phyloP scores from a whole-genome alignment of 2,329 filamentous ascomycete genomes.

The Mariannaea elegans region DNA sequence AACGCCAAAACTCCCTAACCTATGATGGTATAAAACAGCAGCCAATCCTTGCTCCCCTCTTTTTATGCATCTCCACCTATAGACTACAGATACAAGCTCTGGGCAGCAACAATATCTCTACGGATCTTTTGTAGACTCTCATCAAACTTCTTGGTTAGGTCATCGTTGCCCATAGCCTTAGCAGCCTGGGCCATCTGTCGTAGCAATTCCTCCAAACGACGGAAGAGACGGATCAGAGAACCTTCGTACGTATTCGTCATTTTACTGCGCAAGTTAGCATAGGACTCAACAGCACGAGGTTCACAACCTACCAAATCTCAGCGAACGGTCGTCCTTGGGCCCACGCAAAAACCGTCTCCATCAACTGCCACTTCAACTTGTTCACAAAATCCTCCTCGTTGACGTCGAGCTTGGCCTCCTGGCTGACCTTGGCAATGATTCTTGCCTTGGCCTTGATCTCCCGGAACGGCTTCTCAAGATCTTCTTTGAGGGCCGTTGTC shows the following conservation, averaged over 20 bases:
- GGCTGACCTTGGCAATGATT: slow-evolving; percentile 89
- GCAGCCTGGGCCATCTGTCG: slow-evolving; percentile 94
- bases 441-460: slow-evolving; percentile 89
- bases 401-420: slow-evolving; percentile 92
- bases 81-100: slow-evolving; percentile 84
- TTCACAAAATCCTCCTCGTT: slow-evolving; percentile 94
- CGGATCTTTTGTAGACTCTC: slow-evolving; percentile 84
- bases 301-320: slow-evolving; percentile 84
- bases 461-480: slow-evolving; percentile 84
- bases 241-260: slow-evolving; percentile 99
- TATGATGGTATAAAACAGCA: slow-evolving; percentile 35
- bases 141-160: slow-evolving; percentile 92
- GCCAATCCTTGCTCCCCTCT: slow-evolving; percentile 13
- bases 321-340: slow-evolving; percentile 89
- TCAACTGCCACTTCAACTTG: slow-evolving; percentile 91
- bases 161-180: slow-evolving; percentile 98
- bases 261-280: slow-evolving; percentile 70
- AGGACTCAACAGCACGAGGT: neutral
- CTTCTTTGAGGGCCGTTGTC: slow-evolving; percentile 79
- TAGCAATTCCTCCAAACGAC: slow-evolving; percentile 90
- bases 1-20: slow-evolving; percentile 39
- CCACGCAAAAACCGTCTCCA: slow-evolving; percentile 96
- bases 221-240: slow-evolving; percentile 94
- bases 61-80: slow-evolving; percentile 15
- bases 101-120: slow-evolving; percentile 93